Evolutionary conservation across 2,329 filamentous ascomycete species (phyloP).

Genomic region (Xylariaceae sp.): DNA sequence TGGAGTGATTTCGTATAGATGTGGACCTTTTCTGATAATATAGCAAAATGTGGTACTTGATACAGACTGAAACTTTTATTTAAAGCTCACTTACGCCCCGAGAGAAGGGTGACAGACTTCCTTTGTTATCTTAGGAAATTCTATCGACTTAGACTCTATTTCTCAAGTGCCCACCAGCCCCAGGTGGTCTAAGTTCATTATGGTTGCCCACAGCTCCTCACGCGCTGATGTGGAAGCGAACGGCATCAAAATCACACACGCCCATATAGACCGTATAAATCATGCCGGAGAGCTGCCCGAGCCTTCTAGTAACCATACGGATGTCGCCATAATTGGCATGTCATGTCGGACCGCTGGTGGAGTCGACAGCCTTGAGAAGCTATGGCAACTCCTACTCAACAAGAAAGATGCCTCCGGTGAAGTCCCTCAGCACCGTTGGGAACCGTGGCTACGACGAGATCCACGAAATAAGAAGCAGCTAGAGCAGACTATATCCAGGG

Average conservation of each 20-base stretch:
- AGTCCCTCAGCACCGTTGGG: conserved; percentile 28
- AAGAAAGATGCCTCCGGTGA: conserved; percentile 26
- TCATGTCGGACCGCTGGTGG: conserved; percentile 29
- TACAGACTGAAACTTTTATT: too few relatives aligned
- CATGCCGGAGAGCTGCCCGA: background rate
- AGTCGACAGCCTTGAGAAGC: conserved; percentile 23
- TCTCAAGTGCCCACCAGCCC: too few relatives aligned
- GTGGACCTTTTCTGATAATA: too few relatives aligned
- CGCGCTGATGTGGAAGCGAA: background rate
- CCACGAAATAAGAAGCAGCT: conserved; percentile 28
- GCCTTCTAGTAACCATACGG: background rate
- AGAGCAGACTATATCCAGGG: conserved; percentile 24
- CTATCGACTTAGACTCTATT: too few relatives aligned
- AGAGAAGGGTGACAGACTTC: too few relatives aligned
- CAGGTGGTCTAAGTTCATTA: too few relatives aligned
- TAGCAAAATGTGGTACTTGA: too few relatives aligned
- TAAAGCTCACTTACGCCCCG: too few relatives aligned
- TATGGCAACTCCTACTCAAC: conserved; percentile 26
- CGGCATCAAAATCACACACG: background rate
- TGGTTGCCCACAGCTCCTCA: conserved; percentile 10
- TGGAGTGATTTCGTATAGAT: too few relatives aligned
- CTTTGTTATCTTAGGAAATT: too few relatives aligned
- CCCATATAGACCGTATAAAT: background rate
- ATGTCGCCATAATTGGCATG: conserved; percentile 31
- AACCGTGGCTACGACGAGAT: conserved; percentile 26